Conservation (phyloP, 768 basidiomycete genomes). For the Pleurotus tuoliensis region DNA sequence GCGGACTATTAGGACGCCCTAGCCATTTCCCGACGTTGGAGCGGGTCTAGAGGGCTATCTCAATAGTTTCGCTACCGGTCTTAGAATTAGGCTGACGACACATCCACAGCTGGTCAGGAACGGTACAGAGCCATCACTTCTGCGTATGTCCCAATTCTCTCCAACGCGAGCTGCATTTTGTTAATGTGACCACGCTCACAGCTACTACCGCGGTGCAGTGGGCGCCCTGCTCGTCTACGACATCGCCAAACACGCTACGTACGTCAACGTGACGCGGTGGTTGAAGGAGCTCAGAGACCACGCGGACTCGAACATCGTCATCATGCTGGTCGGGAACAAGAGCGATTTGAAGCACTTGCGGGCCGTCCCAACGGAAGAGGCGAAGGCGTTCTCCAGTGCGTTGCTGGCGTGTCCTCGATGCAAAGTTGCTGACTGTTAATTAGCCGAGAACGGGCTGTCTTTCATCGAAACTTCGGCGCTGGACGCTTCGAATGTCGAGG, state of each 20-base stretch:
- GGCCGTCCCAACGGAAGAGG: constrained; percentile 97
- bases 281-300: constrained; percentile 96
- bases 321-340: constrained; percentile 98
- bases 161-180: background rate
- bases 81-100: background rate
- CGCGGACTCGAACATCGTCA: constrained; percentile 89
- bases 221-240: constrained; percentile 93
- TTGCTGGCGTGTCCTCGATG: constrained; percentile 14
- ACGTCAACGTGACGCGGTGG: constrained; percentile 92
- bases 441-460: constrained; percentile 87
- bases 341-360: constrained; percentile 97
- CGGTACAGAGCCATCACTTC: constrained; percentile 97
- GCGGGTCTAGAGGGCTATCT: background rate
- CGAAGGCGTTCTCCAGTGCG: constrained; percentile 84
- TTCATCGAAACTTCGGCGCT: constrained; percentile 99
- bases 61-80: background rate
- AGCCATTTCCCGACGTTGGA: background rate
- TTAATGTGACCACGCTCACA: constrained; percentile 23
- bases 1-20: no score
- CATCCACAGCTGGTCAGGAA: constrained; percentile 80
- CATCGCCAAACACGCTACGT: constrained; percentile 92
- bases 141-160: constrained; percentile 53
- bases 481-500: constrained; percentile 98
- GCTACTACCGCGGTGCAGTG: constrained; percentile 96
- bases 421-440: constrained; percentile 4